Evolutionary conservation across 2,329 filamentous ascomycete species (phyloP).

Genomic region (Zarea fungicola): DNA sequence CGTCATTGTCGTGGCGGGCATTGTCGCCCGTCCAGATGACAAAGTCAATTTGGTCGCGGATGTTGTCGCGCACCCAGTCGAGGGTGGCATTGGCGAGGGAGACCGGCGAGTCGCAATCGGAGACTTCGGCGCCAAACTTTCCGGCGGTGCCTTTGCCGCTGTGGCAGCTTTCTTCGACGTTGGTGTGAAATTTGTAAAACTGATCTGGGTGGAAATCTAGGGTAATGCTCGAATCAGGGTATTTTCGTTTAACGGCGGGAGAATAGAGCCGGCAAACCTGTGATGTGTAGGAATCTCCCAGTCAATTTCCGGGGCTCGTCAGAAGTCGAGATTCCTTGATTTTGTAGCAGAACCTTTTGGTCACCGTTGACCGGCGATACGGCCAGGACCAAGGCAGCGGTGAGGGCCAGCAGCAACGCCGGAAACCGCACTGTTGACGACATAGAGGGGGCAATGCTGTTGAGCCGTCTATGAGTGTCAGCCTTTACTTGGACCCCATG

Average conservation of each 20-base stretch:
- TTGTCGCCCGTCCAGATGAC: slow-evolving; percentile 92
- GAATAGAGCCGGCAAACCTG: slow-evolving; percentile 51
- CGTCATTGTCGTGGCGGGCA: slow-evolving; percentile 83
- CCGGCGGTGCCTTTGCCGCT: slow-evolving; percentile 71
- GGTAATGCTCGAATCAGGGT: slow-evolving; percentile 9
- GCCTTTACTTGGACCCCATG: slow-evolving; percentile 7
- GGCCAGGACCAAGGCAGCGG: not conserved
- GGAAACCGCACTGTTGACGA: slow-evolving; percentile 1
- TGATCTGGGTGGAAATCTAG: slow-evolving; percentile 93
- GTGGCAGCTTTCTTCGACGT: slow-evolving; percentile 73
- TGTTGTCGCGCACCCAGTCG: slow-evolving; percentile 74
- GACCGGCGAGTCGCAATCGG: slow-evolving; percentile 81
- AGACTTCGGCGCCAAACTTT: slow-evolving; percentile 76
- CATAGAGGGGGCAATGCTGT: slow-evolving; percentile 2
- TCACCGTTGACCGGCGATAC: not conserved
- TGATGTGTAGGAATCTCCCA: slow-evolving; percentile 82
- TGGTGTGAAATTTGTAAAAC: slow-evolving; percentile 75
- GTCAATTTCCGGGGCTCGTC: slow-evolving; percentile 42
- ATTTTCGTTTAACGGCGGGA: too few species aligned
- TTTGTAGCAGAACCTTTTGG: not conserved
- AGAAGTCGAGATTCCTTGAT: not conserved
- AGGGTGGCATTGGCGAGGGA: slow-evolving; percentile 83
- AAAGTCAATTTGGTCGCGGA: slow-evolving; percentile 79
- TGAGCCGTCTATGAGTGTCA: not conserved
- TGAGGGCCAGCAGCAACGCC: not conserved